These are phyloP conservation scores for Lindgomyces ingoldianus DNA, from an alignment of 495 filamentous ascomycete genomes.

Conservation along the genomic window DNA sequence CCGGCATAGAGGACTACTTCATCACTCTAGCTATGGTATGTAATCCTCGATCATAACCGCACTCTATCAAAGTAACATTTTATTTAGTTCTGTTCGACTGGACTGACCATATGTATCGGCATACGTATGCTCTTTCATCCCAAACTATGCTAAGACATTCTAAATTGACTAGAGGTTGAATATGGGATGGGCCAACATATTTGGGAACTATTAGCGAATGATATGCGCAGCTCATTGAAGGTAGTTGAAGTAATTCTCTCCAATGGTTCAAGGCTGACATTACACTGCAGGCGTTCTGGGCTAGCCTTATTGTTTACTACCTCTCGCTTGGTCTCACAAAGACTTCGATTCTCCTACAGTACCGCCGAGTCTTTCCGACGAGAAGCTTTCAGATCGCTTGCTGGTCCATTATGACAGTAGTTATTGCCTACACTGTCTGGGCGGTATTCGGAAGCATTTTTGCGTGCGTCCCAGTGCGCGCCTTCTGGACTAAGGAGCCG, in stretches of 20 bases:
- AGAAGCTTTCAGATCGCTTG: constrained; percentile 30
- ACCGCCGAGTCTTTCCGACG: constrained; percentile 35
- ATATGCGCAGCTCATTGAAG: constrained; percentile 26
- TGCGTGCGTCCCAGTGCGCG: constrained; percentile 39
- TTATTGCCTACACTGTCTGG: constrained; percentile 34
- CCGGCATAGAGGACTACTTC: constrained; percentile 36
- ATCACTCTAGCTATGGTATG: constrained; percentile 32
- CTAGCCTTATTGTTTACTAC: constrained; percentile 36
- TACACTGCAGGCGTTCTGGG: constrained; percentile 35
- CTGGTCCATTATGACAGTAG: constrained; percentile 31
- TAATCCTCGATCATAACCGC: not conserved
- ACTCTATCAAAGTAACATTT: not conserved
- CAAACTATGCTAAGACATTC: not conserved
- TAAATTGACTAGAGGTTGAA: constrained; percentile 21
- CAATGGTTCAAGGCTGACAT: not conserved
- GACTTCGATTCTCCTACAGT: constrained; percentile 40
- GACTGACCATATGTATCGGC: constrained; percentile 33
- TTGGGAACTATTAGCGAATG: not conserved
- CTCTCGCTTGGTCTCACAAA: constrained; percentile 37
- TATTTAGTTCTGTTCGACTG: constrained; percentile 34
- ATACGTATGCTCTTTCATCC: constrained; percentile 16
- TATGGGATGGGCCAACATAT: constrained; percentile 39
- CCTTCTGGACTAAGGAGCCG: constrained; percentile 44
- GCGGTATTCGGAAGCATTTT: constrained; percentile 40
- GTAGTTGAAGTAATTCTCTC: not conserved